Evolutionary conservation across 805 yeast genomes (phyloP).

Genomic region (Candida cerambycidarum): DNA sequence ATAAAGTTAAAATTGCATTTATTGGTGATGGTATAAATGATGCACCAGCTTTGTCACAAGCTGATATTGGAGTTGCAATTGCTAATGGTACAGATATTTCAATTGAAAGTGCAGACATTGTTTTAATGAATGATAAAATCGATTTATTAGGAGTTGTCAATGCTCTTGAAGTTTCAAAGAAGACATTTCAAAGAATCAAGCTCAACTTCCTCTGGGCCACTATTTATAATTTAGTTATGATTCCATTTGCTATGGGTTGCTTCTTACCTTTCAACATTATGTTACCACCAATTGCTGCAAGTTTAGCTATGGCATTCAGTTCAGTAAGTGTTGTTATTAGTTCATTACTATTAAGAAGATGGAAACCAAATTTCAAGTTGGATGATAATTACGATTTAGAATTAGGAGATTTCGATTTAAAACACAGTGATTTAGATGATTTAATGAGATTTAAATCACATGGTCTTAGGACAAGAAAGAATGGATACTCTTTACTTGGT

Average conservation of each 20-base stretch:
- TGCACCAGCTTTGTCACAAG: slow-evolving; percentile 90
- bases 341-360: slow-evolving; percentile 68
- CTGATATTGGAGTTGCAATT: slow-evolving; percentile 88
- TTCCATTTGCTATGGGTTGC: slow-evolving; percentile 95
- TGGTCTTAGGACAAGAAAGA: not conserved
- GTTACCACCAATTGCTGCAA: slow-evolving; percentile 86
- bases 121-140: slow-evolving; percentile 46
- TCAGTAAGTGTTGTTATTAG: slow-evolving; percentile 85
- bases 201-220: slow-evolving; percentile 86
- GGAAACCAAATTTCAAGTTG: slow-evolving; percentile 45
- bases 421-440: slow-evolving; percentile 23
- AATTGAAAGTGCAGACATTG: slow-evolving; percentile 94
- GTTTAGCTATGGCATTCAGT: slow-evolving; percentile 90
- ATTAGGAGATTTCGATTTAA: slow-evolving; percentile 24
- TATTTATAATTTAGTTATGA: slow-evolving; percentile 77
- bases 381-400: slow-evolving; percentile 22
- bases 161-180: slow-evolving; percentile 66
- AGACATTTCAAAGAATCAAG: slow-evolving; percentile 72
- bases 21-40: slow-evolving; percentile 98
- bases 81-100: slow-evolving; percentile 95
- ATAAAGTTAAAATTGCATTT: slow-evolving; percentile 61
- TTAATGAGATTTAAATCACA: slow-evolving; percentile 17
- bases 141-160: slow-evolving; percentile 52
- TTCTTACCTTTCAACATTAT: slow-evolving; percentile 72
- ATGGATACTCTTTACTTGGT: slow-evolving; percentile 5